Percentiles rank a stretch among this genome's conserved stretches.
These are phyloP conservation scores for Epichloe amarillans DNA, from an alignment of 2,329 filamentous ascomycete species.

Conservation along the genomic window DNA sequence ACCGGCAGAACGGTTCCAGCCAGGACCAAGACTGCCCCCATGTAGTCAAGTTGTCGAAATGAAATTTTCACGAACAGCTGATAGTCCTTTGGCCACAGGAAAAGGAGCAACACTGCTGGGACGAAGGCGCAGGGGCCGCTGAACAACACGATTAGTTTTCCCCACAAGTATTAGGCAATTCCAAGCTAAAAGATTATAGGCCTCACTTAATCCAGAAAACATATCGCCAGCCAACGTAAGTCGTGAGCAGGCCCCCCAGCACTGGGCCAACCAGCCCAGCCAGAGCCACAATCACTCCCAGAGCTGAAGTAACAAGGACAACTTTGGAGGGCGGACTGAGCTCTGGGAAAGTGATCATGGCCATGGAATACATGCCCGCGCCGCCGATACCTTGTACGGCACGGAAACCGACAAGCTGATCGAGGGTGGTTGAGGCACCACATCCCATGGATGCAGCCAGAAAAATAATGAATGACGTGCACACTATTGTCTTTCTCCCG, in stretches of 20 bases:
- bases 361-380: conserved; percentile 32
- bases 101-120: conserved; percentile 31
- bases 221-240: conserved; percentile 38
- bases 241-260: conserved; percentile 37
- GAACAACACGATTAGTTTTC: background rate
- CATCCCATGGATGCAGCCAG: conserved; percentile 43
- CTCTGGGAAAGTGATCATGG: conserved; percentile 41
- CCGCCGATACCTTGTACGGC: conserved; percentile 39
- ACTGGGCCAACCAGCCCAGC: conserved; percentile 40
- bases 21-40: conserved; percentile 28
- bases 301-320: conserved; percentile 31
- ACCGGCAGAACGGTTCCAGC: conserved; percentile 11
- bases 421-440: conserved; percentile 20
- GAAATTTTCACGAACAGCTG: conserved; percentile 22
- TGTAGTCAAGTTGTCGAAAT: conserved; percentile 37
- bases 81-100: conserved; percentile 36
- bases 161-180: too few relatives aligned
- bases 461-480: conserved; percentile 39
- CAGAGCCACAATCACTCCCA: conserved; percentile 34
- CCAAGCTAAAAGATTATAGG: too few relatives aligned
- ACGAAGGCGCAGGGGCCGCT: conserved; percentile 36
- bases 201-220: conserved; percentile 47
- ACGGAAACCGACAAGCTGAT: conserved; percentile 35
- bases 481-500: conserved; percentile 36
- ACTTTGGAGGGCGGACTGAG: conserved; percentile 27